phyloP scores from a whole-genome alignment of 495 filamentous ascomycete genomes.

The Elaphomyces granulatus region DNA sequence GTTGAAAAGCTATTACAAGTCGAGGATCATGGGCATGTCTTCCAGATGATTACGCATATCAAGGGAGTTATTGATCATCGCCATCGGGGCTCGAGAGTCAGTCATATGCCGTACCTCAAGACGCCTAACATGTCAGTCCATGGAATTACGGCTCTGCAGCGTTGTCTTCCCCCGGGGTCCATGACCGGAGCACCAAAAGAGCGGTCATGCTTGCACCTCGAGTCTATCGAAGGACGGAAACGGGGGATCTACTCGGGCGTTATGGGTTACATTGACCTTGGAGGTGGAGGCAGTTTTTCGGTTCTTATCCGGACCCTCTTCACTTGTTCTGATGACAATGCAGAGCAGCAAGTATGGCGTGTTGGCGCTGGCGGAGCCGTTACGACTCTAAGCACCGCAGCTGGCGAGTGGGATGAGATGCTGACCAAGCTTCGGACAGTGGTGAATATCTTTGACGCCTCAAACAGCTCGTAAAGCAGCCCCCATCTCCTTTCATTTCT shows the following conservation, averaged over 20 bases:
- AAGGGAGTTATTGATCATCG: conserved; percentile 43
- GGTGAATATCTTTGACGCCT: conserved; percentile 30
- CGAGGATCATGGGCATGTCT: conserved; percentile 82
- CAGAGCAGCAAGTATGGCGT: conserved; percentile 47
- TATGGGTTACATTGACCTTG: conserved; percentile 74
- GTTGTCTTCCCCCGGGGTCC: conserved; percentile 68
- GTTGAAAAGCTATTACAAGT: conserved; percentile 65
- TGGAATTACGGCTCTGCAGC: conserved; percentile 64
- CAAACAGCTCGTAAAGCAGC: no score
- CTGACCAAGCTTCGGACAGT: conserved; percentile 61
- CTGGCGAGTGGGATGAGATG: conserved; percentile 88
- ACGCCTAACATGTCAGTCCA: conserved; percentile 29
- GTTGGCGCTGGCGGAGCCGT: conserved; percentile 84
- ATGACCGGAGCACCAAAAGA: conserved; percentile 97
- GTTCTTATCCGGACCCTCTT: conserved; percentile 75
- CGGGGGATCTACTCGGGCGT: conserved; percentile 83
- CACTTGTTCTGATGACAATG: conserved; percentile 43
- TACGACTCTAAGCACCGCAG: conserved; percentile 59
- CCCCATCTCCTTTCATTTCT: no score
- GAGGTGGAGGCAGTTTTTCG: conserved; percentile 74
- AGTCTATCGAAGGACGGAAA: conserved; percentile 44
- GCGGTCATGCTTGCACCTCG: conserved; percentile 69
- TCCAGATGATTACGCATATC: conserved; percentile 79
- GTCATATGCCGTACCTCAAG: conserved; percentile 20
- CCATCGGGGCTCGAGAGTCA: conserved; percentile 24